Base-by-base conservation (phyloP, 768 basidiomycete species). In the Rhodotorula toruloides region DNA sequence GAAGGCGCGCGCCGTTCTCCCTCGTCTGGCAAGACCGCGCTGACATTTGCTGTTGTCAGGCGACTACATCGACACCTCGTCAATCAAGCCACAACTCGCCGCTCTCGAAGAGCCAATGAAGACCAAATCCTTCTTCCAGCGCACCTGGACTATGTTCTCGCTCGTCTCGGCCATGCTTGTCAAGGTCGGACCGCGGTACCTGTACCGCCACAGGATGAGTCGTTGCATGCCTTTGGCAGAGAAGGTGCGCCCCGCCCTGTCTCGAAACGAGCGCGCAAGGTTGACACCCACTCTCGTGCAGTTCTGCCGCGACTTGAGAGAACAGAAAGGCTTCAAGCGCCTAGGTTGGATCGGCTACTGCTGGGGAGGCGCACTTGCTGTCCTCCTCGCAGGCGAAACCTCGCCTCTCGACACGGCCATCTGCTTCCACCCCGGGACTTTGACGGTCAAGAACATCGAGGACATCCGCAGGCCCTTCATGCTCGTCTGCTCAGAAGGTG, bases 321-420 rank as follows among this genome's bases (percentile, higher is more conserved):
- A 32, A 14, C 13, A 44, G 31, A 44, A 25, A 8, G 60, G 50
- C 31, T 25, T 31, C 32, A 21, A 44, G 25, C 29, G 52, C 7
- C 21, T 61, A 17, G 60, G 60, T 25, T 36, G 19, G 22, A 52
- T 39, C 22, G 60, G 58, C 29, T 60, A 49, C 48, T 50, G 49
- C 58, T 52, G 4, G 12, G 58, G 58, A n/a, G 58, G 48, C 8
- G 16, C 50, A 10, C 6, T 37, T 25, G 43, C 16, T 46, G 43
- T 47, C 14, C 32, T 37, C 34, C 57, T 48, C 46, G 32, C 44
- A 13, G n/a, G 16, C 25, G 31, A 27, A 25, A n/a, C 25, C n/a
- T 42, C 54, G 29, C 54, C 47, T 14, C 16, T 61, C 52, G 50
- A 53, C 50, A 52, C 36, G 32, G 25, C n/a, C 60, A 52, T 61